These are phyloP conservation scores for Scytalidium lignicola DNA, from an alignment of 2,329 filamentous ascomycete species.

Conservation along the genomic window DNA sequence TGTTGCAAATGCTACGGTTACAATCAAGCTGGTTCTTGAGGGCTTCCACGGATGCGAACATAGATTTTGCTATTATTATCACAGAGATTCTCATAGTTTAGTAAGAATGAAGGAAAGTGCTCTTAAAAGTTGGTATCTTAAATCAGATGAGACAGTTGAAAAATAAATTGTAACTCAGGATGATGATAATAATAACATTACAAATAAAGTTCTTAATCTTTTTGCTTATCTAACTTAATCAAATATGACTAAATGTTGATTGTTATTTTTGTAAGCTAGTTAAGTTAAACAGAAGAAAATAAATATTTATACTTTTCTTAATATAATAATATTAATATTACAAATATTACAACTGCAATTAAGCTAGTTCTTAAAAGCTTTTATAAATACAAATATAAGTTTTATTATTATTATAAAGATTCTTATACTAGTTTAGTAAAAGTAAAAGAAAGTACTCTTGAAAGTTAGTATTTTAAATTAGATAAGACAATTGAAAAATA, in stretches of 20 bases:
- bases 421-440: slow-evolving; percentile 75
- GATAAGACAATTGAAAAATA: slow-evolving; percentile 46
- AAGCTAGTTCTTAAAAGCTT: slow-evolving; percentile 77
- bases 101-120: slow-evolving; percentile 73
- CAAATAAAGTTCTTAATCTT: slow-evolving; percentile 38
- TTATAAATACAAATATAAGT: slow-evolving; percentile 42
- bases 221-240: slow-evolving; percentile 86
- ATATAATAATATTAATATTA: no score
- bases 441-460: slow-evolving; percentile 61
- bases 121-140: slow-evolving; percentile 57
- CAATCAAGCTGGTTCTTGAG: slow-evolving; percentile 76
- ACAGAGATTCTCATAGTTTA: slow-evolving; percentile 75
- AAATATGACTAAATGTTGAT: slow-evolving; percentile 76
- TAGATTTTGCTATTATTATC: slow-evolving; percentile 73
- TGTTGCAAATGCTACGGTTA: slow-evolving; percentile 83
- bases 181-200: slow-evolving; percentile 13
- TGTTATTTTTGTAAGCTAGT: slow-evolving; percentile 64
- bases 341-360: slow-evolving; percentile 82
- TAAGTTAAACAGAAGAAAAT: slow-evolving; percentile 33
- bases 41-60: slow-evolving; percentile 46
- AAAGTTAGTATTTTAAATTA: slow-evolving; percentile 59
- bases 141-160: slow-evolving; percentile 45
- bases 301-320: no score
- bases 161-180: slow-evolving; percentile 36
- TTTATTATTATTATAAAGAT: slow-evolving; percentile 77